Evolutionary conservation across 2,329 filamentous ascomycete genomes (phyloP).

Genomic region (Penicillium fuscoglaucum): DNA sequence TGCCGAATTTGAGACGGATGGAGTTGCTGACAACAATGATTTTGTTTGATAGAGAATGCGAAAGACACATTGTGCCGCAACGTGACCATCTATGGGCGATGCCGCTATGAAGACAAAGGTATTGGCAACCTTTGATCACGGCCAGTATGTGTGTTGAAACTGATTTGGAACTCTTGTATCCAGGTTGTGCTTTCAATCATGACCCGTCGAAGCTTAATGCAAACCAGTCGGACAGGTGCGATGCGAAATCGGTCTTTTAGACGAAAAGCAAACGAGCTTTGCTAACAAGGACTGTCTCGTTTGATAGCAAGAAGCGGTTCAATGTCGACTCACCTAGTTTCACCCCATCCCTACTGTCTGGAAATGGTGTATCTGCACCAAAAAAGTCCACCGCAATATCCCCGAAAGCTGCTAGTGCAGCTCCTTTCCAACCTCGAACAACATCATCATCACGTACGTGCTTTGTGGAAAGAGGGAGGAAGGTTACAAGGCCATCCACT

Average conservation of each 20-base stretch:
- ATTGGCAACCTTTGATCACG: slow-evolving; percentile 1
- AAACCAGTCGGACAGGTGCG: slow-evolving; percentile 43
- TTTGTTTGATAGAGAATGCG: slow-evolving; percentile 59
- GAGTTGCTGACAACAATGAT: slow-evolving; percentile 12
- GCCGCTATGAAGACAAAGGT: slow-evolving; percentile 86
- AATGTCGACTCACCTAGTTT: slow-evolving; percentile 98
- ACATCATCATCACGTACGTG: slow-evolving; percentile 42
- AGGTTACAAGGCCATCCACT: slow-evolving; percentile 15
- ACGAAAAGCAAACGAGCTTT: neutral
- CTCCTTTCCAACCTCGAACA: slow-evolving; percentile 54
- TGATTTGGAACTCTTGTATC: slow-evolving; percentile 14
- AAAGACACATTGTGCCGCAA: slow-evolving; percentile 92
- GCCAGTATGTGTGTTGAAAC: slow-evolving; percentile 2
- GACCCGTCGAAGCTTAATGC: slow-evolving; percentile 65
- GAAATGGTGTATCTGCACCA: slow-evolving; percentile 39
- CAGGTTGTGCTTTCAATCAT: slow-evolving; percentile 82
- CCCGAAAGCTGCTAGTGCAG: slow-evolving; percentile 84
- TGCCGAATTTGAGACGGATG: neutral
- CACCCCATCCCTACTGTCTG: slow-evolving; percentile 61
- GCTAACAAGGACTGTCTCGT: slow-evolving; percentile 21
- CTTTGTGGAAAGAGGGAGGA: neutral
- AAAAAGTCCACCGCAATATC: slow-evolving; percentile 76
- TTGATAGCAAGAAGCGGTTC: slow-evolving; percentile 64
- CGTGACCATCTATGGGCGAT: slow-evolving; percentile 89
- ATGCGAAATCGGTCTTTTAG: slow-evolving; percentile 4